Conservation (phyloP, 2,329 filamentous ascomycete species). For the Ramichloridium luteum region DNA sequence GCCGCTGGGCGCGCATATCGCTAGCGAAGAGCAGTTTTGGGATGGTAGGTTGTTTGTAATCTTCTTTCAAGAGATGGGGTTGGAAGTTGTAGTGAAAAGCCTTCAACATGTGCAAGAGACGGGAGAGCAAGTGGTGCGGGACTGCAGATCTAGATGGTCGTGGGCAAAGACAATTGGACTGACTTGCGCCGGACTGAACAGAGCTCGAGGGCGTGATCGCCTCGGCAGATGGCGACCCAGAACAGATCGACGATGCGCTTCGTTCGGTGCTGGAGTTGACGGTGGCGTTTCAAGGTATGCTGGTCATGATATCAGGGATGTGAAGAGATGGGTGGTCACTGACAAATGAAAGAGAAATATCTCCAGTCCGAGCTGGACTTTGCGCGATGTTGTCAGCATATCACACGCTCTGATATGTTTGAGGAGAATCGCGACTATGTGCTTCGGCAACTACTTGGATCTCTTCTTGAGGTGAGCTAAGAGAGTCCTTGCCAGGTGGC, state of each 20-base stretch:
- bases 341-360: slow-evolving; percentile 46
- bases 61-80: no score
- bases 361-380: slow-evolving; percentile 68
- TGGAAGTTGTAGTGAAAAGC: no score
- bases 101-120: slow-evolving; percentile 3
- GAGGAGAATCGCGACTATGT: slow-evolving; percentile 68
- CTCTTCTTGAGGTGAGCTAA: slow-evolving; percentile 53
- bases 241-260: slow-evolving; percentile 70
- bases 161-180: slow-evolving; percentile 4
- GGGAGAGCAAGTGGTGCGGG: slow-evolving; percentile 7
- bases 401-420: slow-evolving; percentile 68
- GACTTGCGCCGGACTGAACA: slow-evolving; percentile 23
- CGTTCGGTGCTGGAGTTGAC: slow-evolving; percentile 74
- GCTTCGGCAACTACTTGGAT: slow-evolving; percentile 83
- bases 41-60: slow-evolving; percentile 47
- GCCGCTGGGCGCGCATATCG: no score
- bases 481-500: neutral
- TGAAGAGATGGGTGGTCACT: no score
- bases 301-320: no score
- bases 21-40: slow-evolving; percentile 83
- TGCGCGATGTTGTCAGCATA: slow-evolving; percentile 63
- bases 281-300: slow-evolving; percentile 53
- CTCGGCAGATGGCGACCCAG: slow-evolving; percentile 46
- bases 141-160: no score
- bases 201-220: slow-evolving; percentile 56